Conservation (phyloP, 495 filamentous ascomycete species). For the Lichenothelia convexa region DNA sequence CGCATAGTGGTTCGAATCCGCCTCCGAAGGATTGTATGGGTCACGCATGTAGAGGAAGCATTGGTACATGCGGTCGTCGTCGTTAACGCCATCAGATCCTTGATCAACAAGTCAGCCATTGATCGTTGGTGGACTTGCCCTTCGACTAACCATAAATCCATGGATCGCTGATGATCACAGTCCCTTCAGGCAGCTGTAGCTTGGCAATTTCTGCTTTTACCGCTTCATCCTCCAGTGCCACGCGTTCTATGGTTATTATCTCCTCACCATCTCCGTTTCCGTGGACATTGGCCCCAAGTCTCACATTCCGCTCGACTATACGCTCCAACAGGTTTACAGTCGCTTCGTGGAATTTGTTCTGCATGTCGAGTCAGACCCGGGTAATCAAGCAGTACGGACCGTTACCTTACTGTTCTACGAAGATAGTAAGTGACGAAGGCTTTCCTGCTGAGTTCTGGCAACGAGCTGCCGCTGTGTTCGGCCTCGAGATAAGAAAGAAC, state of each 20-base stretch:
- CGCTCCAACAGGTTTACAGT: slow-evolving; percentile 35
- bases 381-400: not conserved
- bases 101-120: slow-evolving; percentile 11
- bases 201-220: slow-evolving; percentile 47
- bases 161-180: slow-evolving; percentile 41
- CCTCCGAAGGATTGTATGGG: slow-evolving; percentile 32
- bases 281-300: slow-evolving; percentile 37
- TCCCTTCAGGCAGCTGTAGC: slow-evolving; percentile 42
- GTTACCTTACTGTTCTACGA: slow-evolving; percentile 34
- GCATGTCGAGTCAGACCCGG: not conserved
- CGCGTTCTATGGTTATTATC: slow-evolving; percentile 38
- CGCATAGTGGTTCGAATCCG: slow-evolving; percentile 62
- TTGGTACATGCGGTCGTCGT: slow-evolving; percentile 42
- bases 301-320: slow-evolving; percentile 39
- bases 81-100: slow-evolving; percentile 42
- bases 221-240: slow-evolving; percentile 32
- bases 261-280: slow-evolving; percentile 40
- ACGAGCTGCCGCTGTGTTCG: slow-evolving; percentile 15
- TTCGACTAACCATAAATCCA: slow-evolving; percentile 48
- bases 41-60: slow-evolving; percentile 50
- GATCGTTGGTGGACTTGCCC: no score
- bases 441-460: slow-evolving; percentile 30
- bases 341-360: slow-evolving; percentile 53
- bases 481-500: slow-evolving; percentile 35
- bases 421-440: slow-evolving; percentile 46